Base-by-base conservation (phyloP, 2,329 filamentous ascomycete species). In the Fusarium buharicum region DNA sequence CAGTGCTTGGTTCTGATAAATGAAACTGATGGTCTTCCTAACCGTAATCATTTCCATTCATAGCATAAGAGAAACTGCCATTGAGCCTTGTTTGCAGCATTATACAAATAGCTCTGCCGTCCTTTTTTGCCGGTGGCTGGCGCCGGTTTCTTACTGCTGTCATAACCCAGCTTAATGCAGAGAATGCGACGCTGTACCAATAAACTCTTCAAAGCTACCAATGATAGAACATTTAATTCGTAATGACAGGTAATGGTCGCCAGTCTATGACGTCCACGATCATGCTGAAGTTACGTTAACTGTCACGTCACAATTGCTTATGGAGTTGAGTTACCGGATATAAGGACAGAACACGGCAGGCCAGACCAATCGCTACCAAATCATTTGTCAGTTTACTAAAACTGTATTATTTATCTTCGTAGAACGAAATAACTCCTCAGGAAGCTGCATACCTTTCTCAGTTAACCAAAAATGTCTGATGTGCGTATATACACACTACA, bases 51-150 rank as follows among this genome's bases (percentile, higher is more conserved):
- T n/a, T n/a, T n/a, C n/a, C n/a, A n/a, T n/a, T n/a, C n/a, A n/a
- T n/a, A n/a, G n/a, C n/a, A n/a, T n/a, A n/a, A n/a, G 0, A 84
- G 80, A 4, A 85, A 81, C 1, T 86, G 83, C 59, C 87, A 90
- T 56, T 78, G 84, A 0, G 79, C 89, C 66, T 82, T 22, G 20
- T 4, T 22, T 6, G 20, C 20, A 22, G 4, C 20, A 4, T 22
- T 6, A 22, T 22, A 22, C 20, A 22, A 4, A 6, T 22, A 22
- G 4, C 6, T 6, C 20, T 22, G 20, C 6, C 4, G 4, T 22
- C 20, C 20, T 22, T 22, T n/a, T n/a, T n/a, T n/a, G n/a, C n/a
- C n/a, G n/a, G n/a, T n/a, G n/a, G n/a, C n/a, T n/a, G n/a, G n/a
- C n/a, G n/a, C n/a, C n/a, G n/a, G n/a, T n/a, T n/a, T n/a, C n/a